phyloP scores from a whole-genome alignment of 208 protist species.

The Crithidia sp. region DNA sequence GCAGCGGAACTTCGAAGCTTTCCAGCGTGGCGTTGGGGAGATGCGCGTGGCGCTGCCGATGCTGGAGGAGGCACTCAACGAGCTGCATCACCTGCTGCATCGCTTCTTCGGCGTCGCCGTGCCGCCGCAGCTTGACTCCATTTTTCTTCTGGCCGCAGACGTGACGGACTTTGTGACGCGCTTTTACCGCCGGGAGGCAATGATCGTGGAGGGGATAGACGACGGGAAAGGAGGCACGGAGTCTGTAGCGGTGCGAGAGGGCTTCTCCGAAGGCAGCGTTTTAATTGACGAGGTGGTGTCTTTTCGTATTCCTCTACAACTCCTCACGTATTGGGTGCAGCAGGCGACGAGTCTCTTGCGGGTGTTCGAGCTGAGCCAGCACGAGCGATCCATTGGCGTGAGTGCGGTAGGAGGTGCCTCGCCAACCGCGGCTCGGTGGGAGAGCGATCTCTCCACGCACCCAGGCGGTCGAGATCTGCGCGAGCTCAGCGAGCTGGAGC shows the following conservation, averaged over 20 bases:
- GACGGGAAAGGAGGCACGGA: background rate
- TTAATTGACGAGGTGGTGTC: slow-evolving; percentile 33
- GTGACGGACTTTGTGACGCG: slow-evolving; percentile 34
- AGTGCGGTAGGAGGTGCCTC: background rate
- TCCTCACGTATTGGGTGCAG: slow-evolving; percentile 47
- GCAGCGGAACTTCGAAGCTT: background rate
- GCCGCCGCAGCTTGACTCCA: slow-evolving; percentile 40
- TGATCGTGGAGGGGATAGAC: background rate
- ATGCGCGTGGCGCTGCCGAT: slow-evolving; percentile 22
- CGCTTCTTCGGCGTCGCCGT: slow-evolving; percentile 42
- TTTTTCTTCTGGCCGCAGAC: slow-evolving; percentile 40
- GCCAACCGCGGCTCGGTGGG: slow-evolving; percentile 6
- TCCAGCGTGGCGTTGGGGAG: slow-evolving; percentile 22
- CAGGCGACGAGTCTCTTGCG: slow-evolving; percentile 31
- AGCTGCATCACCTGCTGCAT: slow-evolving; percentile 19
- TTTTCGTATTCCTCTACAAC: slow-evolving; percentile 37
- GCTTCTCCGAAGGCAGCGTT: background rate
- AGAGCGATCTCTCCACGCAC: slow-evolving; percentile 26
- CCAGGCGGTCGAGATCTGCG: slow-evolving; percentile 35
- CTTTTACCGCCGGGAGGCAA: slow-evolving; percentile 16
- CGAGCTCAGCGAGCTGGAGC: slow-evolving; percentile 42
- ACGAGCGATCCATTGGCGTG: slow-evolving; percentile 25
- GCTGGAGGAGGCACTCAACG: slow-evolving; percentile 25
- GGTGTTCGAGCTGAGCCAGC: slow-evolving; percentile 33
- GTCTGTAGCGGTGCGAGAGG: background rate